Evolutionary conservation across 345 rosid genomes (phyloP).

Genomic region (Syzygium aqueum): DNA sequence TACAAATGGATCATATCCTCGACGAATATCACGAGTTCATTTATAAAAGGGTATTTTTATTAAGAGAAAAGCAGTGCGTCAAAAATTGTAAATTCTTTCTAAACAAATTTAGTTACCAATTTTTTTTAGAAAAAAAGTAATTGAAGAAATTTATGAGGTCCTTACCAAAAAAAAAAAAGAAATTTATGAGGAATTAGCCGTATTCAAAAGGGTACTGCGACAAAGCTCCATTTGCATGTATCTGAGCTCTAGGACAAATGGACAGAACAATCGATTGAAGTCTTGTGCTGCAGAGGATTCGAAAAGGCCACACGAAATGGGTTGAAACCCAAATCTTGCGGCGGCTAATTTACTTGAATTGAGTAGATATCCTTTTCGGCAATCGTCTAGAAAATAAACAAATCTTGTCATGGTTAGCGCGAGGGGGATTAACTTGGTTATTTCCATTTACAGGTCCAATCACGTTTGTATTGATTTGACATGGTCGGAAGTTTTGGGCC

Average conservation of each 20-base stretch:
- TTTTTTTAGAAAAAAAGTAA: background rate
- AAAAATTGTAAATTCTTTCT: background rate
- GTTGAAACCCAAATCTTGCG: background rate
- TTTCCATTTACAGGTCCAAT: accelerated
- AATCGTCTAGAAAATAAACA: background rate
- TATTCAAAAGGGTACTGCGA: background rate
- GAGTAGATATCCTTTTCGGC: background rate
- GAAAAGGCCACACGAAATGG: background rate
- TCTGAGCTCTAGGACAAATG: background rate
- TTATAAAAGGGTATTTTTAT: background rate
- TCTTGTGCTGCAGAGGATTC: background rate
- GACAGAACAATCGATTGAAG: background rate
- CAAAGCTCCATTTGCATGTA: background rate
- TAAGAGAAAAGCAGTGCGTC: background rate
- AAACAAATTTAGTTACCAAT: background rate
- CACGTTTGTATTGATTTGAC: background rate
- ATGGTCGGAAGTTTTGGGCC: background rate
- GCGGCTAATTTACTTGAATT: background rate
- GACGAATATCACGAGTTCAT: background rate
- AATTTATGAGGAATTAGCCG: background rate
- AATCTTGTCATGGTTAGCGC: background rate
- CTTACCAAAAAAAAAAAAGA: no score
- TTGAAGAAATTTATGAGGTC: background rate
- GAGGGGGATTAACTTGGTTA: background rate
- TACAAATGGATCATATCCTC: no score